Evolutionary conservation across 148 eudicot species (phyloP).

Genomic region (Vaccinium myrtillus): DNA sequence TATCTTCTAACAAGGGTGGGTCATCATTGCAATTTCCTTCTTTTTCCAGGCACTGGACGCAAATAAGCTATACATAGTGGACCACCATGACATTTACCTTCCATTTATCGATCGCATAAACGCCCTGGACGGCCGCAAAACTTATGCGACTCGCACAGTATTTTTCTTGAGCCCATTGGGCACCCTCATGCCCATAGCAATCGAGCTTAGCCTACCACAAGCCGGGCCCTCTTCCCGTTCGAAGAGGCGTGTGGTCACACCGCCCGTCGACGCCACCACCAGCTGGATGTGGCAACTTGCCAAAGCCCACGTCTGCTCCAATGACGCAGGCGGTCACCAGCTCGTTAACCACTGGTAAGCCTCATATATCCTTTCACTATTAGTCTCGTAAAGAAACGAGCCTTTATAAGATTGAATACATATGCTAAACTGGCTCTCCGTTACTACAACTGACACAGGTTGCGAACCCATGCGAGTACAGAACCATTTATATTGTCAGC

Average conservation of each 20-base stretch:
- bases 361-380: background rate
- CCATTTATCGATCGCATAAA: conserved; percentile 82
- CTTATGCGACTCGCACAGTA: conserved; percentile 83
- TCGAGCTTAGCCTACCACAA: conserved; percentile 79
- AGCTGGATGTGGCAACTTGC: conserved; percentile 91
- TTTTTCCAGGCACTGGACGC: conserved; percentile 68
- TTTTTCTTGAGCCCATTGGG: conserved; percentile 65
- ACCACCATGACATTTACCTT: conserved; percentile 81
- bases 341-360: conserved; percentile 85
- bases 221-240: conserved; percentile 46
- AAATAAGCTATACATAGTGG: conserved; percentile 68
- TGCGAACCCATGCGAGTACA: conserved; percentile 72
- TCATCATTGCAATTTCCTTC: background rate
- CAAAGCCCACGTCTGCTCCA: conserved; percentile 91
- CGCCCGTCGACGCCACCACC: conserved; percentile 75
- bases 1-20: background rate
- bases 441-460: conserved; percentile 33
- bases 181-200: conserved; percentile 89
- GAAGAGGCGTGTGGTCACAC: conserved; percentile 72
- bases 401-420: background rate
- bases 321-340: conserved; percentile 95
- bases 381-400: background rate
- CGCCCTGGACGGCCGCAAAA: conserved; percentile 74
- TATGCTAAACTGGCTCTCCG: background rate
- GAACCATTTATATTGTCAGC: conserved; percentile 92